Conservation (phyloP, 169 alveolate genomes). For the Eimeria falciformis region DNA sequence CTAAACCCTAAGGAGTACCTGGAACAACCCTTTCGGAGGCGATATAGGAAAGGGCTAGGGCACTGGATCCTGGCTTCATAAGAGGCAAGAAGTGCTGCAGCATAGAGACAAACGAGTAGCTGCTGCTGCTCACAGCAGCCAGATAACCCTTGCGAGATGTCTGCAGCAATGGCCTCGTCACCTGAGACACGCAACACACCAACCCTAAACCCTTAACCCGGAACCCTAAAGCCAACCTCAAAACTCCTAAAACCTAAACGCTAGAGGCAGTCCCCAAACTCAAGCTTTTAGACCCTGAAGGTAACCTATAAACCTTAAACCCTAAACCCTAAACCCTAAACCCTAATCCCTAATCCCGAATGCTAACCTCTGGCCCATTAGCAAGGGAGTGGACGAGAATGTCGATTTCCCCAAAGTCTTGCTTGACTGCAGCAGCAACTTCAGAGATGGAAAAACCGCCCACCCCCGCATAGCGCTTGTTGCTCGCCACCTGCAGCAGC, state of each 20-base stretch:
- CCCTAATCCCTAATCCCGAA: slow-evolving; percentile 14
- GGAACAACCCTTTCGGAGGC: slow-evolving; percentile 85
- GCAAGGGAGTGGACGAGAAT: slow-evolving; percentile 88
- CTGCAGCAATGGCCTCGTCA: slow-evolving; percentile 84
- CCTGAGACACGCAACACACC: slow-evolving; percentile 39
- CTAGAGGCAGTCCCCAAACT: not conserved
- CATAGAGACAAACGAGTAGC: slow-evolving; percentile 86
- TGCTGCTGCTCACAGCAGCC: slow-evolving; percentile 86
- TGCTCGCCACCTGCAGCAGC: slow-evolving; percentile 78
- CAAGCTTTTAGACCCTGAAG: not conserved
- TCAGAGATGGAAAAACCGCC: slow-evolving; percentile 84
- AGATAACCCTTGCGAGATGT: slow-evolving; percentile 87
- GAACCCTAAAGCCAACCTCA: not conserved
- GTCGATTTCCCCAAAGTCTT: slow-evolving; percentile 81
- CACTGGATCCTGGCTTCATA: slow-evolving; percentile 84
- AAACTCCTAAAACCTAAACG: not conserved
- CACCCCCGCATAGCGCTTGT: slow-evolving; percentile 84
- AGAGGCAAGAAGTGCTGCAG: slow-evolving; percentile 84
- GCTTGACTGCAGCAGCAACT: slow-evolving; percentile 78
- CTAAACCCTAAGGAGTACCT: slow-evolving; percentile 13
- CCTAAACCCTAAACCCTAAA: slow-evolving; percentile 32
- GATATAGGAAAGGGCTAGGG: slow-evolving; percentile 84
- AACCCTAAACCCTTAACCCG: not conserved
- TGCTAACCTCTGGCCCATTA: slow-evolving; percentile 85
- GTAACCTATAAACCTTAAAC: not conserved